phyloP scores from a whole-genome alignment of 140 eudicot genomes.

The Erigeron philadelphicus region DNA sequence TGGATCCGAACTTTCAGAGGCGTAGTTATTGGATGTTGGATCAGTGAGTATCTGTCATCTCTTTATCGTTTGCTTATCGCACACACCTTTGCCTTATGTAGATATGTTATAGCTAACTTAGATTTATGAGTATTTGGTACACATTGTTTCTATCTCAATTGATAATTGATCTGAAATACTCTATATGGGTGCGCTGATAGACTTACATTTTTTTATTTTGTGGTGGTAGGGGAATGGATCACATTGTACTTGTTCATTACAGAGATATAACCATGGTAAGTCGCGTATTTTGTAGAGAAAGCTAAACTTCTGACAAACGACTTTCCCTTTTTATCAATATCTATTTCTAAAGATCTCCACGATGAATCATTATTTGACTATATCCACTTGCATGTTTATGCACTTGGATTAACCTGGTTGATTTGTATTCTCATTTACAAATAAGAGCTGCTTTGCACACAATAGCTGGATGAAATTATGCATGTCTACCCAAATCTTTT shows the following conservation, averaged over 20 bases:
- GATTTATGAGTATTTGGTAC: constrained; percentile 10
- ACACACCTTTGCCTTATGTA: background rate
- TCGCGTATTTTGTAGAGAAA: constrained; percentile 9
- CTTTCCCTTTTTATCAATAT: background rate
- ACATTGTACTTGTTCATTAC: constrained; percentile 97
- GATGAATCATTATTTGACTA: constrained; percentile 8
- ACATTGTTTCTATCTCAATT: background rate
- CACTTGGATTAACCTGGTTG: constrained; percentile 5
- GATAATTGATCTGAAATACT: background rate
- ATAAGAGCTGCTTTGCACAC: constrained; percentile 19
- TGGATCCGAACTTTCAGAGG: constrained; percentile 72
- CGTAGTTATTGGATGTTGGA: constrained; percentile 99
- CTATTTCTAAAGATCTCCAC: constrained; percentile 14
- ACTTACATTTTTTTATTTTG: constrained; percentile 22
- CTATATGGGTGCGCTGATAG: background rate
- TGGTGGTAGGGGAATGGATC: constrained; percentile 69
- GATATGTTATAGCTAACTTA: constrained; percentile 16
- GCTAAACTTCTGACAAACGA: constrained; percentile 2
- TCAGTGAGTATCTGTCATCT: constrained; percentile 61
- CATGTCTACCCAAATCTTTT: constrained; percentile 1
- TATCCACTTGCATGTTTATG: constrained; percentile 2
- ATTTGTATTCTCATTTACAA: background rate
- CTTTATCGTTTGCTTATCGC: constrained; percentile 12
- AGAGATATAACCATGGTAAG: constrained; percentile 77
- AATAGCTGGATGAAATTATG: background rate